Conservation (phyloP, 495 filamentous ascomycete genomes). For the Pseudevernia furfuracea region DNA sequence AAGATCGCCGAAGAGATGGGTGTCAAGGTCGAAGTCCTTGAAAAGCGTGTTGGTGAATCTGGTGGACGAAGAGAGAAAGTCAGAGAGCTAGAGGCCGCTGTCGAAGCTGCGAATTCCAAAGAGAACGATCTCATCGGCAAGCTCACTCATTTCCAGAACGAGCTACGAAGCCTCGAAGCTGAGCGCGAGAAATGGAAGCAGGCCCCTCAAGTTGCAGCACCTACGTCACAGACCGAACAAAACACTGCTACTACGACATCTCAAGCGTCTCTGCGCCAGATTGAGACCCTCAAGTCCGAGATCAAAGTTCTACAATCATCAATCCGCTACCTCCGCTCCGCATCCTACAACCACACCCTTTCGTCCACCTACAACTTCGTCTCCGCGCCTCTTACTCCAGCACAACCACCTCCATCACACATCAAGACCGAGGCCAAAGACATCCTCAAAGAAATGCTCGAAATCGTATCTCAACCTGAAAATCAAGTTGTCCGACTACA, state of each 20-base stretch:
- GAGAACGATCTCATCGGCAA: slow-evolving; percentile 45
- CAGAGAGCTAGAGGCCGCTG: slow-evolving; percentile 50
- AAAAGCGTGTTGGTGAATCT: slow-evolving; percentile 69
- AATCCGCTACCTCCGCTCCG: slow-evolving; percentile 59
- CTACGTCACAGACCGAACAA: slow-evolving; percentile 30
- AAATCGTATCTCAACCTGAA: slow-evolving; percentile 16
- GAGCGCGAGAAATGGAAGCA: slow-evolving; percentile 72
- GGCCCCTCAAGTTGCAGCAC: slow-evolving; percentile 52
- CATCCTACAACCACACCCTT: slow-evolving; percentile 14
- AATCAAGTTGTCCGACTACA: slow-evolving; percentile 14
- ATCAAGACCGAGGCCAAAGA: slow-evolving; percentile 22
- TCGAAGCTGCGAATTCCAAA: slow-evolving; percentile 46
- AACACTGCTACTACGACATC: slow-evolving; percentile 44
- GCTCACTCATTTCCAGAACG: slow-evolving; percentile 35
- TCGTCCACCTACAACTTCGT: slow-evolving; percentile 15
- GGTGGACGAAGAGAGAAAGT: slow-evolving; percentile 45
- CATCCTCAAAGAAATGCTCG: slow-evolving; percentile 24
- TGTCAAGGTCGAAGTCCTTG: slow-evolving; percentile 88
- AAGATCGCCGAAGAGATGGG: slow-evolving; percentile 62
- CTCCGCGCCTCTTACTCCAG: slow-evolving; percentile 8
- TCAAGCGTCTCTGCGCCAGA: slow-evolving; percentile 55
- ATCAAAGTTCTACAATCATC: slow-evolving; percentile 65
- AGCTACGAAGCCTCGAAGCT: slow-evolving; percentile 46
- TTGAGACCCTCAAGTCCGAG: slow-evolving; percentile 61
- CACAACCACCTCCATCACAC: not conserved